Conservation (phyloP, 73 alveolate genomes). For the Paraurostyla sp. region DNA sequence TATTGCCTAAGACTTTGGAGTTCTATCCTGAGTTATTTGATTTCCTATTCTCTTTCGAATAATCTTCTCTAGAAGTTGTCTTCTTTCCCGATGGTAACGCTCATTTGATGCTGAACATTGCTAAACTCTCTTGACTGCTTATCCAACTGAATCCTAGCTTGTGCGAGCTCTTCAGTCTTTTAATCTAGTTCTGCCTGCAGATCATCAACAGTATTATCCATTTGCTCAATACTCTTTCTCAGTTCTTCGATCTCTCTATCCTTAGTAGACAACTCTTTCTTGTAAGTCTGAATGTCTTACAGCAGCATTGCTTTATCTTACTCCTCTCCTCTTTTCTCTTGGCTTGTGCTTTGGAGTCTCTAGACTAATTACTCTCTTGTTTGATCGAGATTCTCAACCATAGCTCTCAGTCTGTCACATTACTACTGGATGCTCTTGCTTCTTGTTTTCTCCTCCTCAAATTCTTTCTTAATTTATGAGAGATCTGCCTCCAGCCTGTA, state of each 20-base stretch:
- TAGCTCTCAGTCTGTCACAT: constrained; percentile 58
- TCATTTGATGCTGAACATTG: constrained; percentile 54
- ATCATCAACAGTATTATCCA: constrained; percentile 68
- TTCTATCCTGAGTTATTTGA: constrained; percentile 56
- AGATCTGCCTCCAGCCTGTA: constrained; percentile 52
- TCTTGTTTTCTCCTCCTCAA: constrained; percentile 48
- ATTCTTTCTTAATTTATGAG: neutral
- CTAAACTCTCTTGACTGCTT: constrained; percentile 38
- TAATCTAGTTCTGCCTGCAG: constrained; percentile 69
- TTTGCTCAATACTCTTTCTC: constrained; percentile 33
- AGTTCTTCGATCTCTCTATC: constrained; percentile 49
- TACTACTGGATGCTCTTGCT: constrained; percentile 20
- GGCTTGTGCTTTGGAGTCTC: constrained; percentile 27
- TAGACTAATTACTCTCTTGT: constrained; percentile 59
- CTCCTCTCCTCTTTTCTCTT: constrained; percentile 64
- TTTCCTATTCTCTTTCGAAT: constrained; percentile 70
- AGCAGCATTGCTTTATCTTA: constrained; percentile 53
- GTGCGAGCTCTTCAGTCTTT: constrained; percentile 66
- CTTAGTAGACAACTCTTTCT: constrained; percentile 16
- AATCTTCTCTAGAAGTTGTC: constrained; percentile 58
- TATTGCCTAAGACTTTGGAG: neutral
- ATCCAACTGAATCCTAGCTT: neutral
- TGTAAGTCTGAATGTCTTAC: constrained; percentile 43
- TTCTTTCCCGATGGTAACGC: constrained; percentile 58
- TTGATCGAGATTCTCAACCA: constrained; percentile 64